Evolutionary conservation across 2,329 filamentous ascomycete genomes (phyloP).

Genomic region (Xylaria polymorpha): DNA sequence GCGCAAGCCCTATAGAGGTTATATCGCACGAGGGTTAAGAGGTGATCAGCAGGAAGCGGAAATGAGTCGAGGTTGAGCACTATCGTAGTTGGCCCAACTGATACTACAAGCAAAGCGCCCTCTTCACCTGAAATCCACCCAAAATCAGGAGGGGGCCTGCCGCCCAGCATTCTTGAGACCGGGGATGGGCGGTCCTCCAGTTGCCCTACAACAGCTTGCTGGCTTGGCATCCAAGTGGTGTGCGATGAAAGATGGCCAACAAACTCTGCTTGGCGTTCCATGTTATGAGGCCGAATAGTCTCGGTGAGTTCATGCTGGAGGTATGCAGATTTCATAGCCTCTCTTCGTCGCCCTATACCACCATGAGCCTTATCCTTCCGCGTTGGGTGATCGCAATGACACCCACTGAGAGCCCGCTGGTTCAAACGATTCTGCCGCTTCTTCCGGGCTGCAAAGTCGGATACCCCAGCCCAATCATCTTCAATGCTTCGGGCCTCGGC

Average conservation of each 20-base stretch:
- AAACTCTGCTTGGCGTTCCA: neutral
- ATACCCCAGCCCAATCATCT: slow-evolving; percentile 27
- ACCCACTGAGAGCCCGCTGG: slow-evolving; percentile 19
- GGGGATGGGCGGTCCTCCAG: neutral
- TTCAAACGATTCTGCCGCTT: slow-evolving; percentile 24
- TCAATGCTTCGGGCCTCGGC: slow-evolving; percentile 16
- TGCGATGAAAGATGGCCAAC: neutral
- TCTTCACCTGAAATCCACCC: neutral
- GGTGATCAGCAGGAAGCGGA: slow-evolving; percentile 21
- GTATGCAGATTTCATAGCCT: neutral
- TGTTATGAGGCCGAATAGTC: neutral
- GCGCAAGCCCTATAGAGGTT: slow-evolving; percentile 26
- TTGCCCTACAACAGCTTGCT: neutral
- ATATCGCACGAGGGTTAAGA: slow-evolving; percentile 19
- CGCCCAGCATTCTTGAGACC: neutral
- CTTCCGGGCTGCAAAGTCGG: slow-evolving; percentile 18
- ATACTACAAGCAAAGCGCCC: neutral
- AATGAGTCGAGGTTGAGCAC: neutral
- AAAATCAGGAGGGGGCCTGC: neutral
- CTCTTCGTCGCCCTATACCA: neutral
- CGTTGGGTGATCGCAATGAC: neutral
- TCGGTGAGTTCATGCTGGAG: neutral
- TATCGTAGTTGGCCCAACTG: neutral
- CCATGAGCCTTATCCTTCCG: neutral
- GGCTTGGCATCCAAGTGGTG: neutral